Evolutionary conservation across 129 eudicot genomes (phyloP), one percentile per base, ranked within the genome.

Genomic region (Saussurea involucrata): DNA sequence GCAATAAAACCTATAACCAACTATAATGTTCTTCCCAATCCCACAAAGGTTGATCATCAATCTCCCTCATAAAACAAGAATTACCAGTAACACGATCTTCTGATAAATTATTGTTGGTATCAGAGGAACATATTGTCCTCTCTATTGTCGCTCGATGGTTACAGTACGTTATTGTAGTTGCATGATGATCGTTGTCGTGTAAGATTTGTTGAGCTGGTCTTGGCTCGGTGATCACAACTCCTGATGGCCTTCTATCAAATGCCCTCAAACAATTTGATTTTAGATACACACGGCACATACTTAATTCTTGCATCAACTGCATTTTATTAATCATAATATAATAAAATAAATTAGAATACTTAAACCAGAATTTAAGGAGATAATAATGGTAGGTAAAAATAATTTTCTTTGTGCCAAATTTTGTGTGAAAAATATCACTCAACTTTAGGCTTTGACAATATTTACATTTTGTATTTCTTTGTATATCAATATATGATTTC

Each of bases 281-380:
- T 24, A 67, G 37, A 74, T 90, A 90, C 49, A 90, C 88, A 63
- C 96, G 78, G 53, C 96, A 90, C 67, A 90, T 69, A 66, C 91
- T 90, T 22, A 84, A 34, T 27, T 90, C 93, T 40, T 78, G 84
- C 75, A 84, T 74, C 8, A 86, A 27, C 91, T 90, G 86, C 81
- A 75, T 73, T 20, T 24, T 8, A 37, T n/a, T 37, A 72, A 36
- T 25, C 21, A 10, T 24, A 4, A 24, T 7, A 37, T 10, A 64
- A 64, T 8, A 40, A 40, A 3, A 24, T 9, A 42, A 10, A 18
- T n/a, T 10, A 69, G 44, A 36, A 69, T 6, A n/a, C 5, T 18
- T 17, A 17, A 53, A n/a, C 17, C 22, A 53, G 0, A 53, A 53
- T 5, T 17, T 44, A 27, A 27, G 2, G 1, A 27, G 1, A 27